phyloP scores from a whole-genome alignment of 495 filamentous ascomycete genomes.

The Aspergillus funiculosus region DNA sequence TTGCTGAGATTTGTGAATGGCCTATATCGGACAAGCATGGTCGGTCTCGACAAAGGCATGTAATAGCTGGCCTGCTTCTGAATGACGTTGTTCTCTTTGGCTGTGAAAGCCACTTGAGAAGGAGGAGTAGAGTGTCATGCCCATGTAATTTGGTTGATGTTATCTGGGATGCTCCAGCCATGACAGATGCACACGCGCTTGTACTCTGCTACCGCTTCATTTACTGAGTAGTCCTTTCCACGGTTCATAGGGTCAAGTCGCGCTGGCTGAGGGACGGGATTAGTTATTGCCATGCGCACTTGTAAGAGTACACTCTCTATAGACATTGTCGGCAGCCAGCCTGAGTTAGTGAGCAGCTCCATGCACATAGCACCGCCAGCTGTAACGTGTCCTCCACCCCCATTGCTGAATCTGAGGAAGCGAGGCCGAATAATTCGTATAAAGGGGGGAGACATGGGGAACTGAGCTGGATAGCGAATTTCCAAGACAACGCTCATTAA shows the following conservation, averaged over 20 bases:
- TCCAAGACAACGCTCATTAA: constrained; percentile 71
- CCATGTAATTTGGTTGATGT: constrained; percentile 24
- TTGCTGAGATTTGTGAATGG: too few species aligned
- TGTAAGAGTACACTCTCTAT: constrained; percentile 81
- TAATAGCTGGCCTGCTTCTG: too few species aligned
- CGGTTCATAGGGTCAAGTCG: constrained; percentile 39
- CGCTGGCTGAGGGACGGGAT: constrained; percentile 63
- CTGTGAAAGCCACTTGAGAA: too few species aligned
- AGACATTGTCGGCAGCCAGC: constrained; percentile 67
- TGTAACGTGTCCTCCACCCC: constrained; percentile 87
- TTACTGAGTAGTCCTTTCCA: constrained; percentile 54
- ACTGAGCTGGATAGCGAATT: constrained; percentile 68
- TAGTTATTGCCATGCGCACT: constrained; percentile 71
- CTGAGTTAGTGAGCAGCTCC: constrained; percentile 79
- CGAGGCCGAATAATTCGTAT: constrained; percentile 77
- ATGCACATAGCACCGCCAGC: constrained; percentile 85
- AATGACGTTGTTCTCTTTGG: too few species aligned
- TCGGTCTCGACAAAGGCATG: too few species aligned
- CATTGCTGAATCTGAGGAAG: constrained; percentile 61
- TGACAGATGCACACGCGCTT: constrained; percentile 59
- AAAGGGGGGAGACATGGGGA: constrained; percentile 77
- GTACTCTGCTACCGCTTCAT: constrained; percentile 71
- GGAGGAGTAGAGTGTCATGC: neutral
- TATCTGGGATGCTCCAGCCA: constrained; percentile 45
- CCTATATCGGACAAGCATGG: too few species aligned